These are phyloP conservation scores for Copromyces sp. DNA, from an alignment of 495 filamentous ascomycete genomes.

Conservation along the genomic window DNA sequence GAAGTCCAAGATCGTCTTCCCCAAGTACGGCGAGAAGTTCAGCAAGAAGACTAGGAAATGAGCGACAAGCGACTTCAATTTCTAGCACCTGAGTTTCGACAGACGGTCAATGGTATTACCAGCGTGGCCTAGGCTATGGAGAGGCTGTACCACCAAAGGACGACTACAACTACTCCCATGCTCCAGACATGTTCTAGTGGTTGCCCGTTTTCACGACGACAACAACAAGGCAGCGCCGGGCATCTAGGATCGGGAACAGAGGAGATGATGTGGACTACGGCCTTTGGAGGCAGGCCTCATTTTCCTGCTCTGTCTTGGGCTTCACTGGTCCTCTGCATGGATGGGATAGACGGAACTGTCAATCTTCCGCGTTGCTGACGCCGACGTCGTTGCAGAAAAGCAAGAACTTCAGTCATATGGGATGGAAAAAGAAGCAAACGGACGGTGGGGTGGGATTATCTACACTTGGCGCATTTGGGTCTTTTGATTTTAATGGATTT, in stretches of 20 bases:
- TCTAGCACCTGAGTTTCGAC: background rate
- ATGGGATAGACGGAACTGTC: background rate
- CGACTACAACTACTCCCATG: background rate
- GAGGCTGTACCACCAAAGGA: background rate
- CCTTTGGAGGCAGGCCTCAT: background rate
- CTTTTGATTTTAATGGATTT: background rate
- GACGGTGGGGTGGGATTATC: background rate
- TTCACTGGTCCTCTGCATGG: background rate
- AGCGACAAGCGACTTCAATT: background rate
- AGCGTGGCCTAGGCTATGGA: background rate
- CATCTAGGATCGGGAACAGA: background rate
- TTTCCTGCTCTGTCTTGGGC: background rate
- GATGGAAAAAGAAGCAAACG: background rate
- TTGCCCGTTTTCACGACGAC: background rate
- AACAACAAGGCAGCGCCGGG: background rate
- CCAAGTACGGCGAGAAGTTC: conserved; percentile 36
- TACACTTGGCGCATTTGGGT: background rate
- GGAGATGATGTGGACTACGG: background rate
- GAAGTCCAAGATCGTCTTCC: conserved; percentile 43
- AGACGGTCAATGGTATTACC: background rate
- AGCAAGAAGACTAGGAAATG: conserved; percentile 32
- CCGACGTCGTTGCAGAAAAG: background rate
- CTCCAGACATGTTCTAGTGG: background rate
- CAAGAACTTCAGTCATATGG: background rate
- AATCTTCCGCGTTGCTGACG: background rate